Base-by-base conservation (phyloP, 2,329 filamentous ascomycete genomes). In the Fonsecaea nubica region DNA sequence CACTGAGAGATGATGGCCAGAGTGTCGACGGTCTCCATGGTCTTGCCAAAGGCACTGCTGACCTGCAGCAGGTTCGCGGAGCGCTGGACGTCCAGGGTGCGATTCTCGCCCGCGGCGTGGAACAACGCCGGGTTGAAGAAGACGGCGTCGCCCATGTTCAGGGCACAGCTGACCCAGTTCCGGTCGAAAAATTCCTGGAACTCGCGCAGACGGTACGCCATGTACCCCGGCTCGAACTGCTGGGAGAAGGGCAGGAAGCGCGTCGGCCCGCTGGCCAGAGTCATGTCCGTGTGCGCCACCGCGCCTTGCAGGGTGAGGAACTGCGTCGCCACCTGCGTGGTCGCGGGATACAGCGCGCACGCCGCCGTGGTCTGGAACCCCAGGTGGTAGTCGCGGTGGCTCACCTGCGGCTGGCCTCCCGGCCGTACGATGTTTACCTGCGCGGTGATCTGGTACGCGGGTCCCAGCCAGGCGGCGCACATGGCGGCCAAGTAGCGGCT, bases 121-220 rank as follows among this genome's bases (percentile, higher is more conserved):
- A 88, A 86, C 0, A 89, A 76, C 1, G 85, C 87, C 0, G 87
- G 87, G 63, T 86, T 88, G 76, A 90, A 89, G 74, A 89, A 89
- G 0, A 89, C 70, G 0, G 85, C 87, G 70, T 90, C 87, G 0
- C 87, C 87, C 50, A 83, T 79, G 2, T 76, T 69, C 63, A 89
- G 70, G 1, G 86, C 82, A 10, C 88, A 72, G 0, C 81, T 79
- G 5, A 89, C 80, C 69, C 84, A 86, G 5, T 81, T 80, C 15
- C 82, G 74, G 4, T 83, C 71, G 66, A 90, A 89, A 72, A 80
- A 87, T 0, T 81, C 75, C 30, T 81, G 78, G 72, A 89, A 88
- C 35, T 85, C 83, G 0, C 77, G 75, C 0, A 79, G 75, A 0
- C 86, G 80, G 73, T 86, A 89, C 0, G 86, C 84, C 76, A 89